Base-by-base conservation (phyloP, 495 filamentous ascomycete species). In the Apiosordaria backusii region DNA sequence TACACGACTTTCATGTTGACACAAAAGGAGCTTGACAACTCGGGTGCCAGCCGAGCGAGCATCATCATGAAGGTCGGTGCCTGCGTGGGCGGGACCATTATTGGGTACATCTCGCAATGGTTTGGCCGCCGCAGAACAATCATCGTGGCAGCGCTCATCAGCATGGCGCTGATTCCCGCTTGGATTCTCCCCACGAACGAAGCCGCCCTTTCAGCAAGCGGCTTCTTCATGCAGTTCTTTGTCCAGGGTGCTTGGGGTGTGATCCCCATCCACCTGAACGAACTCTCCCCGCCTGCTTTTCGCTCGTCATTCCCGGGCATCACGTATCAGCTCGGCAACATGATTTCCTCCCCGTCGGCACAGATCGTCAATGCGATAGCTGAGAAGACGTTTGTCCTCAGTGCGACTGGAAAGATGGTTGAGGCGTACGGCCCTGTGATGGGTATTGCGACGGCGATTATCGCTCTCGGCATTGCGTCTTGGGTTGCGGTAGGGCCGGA, bases 161-260 rank as follows among this genome's bases (percentile, higher is more conserved):
- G 83, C 16, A 85, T 75, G 27, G 67, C 77, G 50, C 69, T 93
- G 15, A 88, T 92, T 63, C 88, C 88, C 0, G 86, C 88, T 24
- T 92, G 88, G 88, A 90, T 91, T 63, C 80, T 92, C 6, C 89
- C 88, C 3, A 73, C 77, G 0, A 76, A 73, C 45, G 87, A 87
- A 76, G 71, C 76, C 0, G 72, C 79, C 4, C 82, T 93, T 19
- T 88, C 87, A 0, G 88, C 80, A 4, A 81, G 84, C 1, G 89
- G 87, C 22, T 93, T 93, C 80, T 85, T 90, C 73, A 84, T 91
- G 65, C 90, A 93, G 71, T 92, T 92, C 76, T 91, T 89, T 72
- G 83, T 92, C 25, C 88, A 92, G 70, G 90, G 90, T 7, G 88
- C 89, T 0, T 93, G 87, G 88, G 89, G 90, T 50, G 86, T 92